These are phyloP conservation scores for Tylopilus sp. DNA, from an alignment of 768 basidiomycete species.

Conservation along the genomic window DNA sequence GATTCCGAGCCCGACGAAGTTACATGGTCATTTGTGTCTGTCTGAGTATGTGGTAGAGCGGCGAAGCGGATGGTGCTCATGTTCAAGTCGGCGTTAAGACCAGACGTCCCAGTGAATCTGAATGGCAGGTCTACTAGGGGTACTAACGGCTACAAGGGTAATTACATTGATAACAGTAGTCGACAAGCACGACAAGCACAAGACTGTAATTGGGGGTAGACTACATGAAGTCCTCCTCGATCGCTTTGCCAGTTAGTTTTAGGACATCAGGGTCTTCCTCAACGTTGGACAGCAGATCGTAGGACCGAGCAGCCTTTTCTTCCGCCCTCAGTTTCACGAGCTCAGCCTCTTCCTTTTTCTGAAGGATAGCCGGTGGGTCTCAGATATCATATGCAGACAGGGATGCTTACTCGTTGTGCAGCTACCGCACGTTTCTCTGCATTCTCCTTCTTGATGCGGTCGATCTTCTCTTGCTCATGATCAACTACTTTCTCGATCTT, in stretches of 20 bases:
- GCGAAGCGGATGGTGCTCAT: slow-evolving; percentile 34
- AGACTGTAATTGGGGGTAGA: background rate
- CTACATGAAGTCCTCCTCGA: slow-evolving; percentile 91
- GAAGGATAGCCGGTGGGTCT: background rate
- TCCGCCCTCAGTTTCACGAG: slow-evolving; percentile 74
- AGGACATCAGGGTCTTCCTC: slow-evolving; percentile 53
- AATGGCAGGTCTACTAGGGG: too few species aligned
- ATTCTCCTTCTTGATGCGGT: slow-evolving; percentile 75
- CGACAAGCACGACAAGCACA: background rate
- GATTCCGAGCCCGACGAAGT: slow-evolving; percentile 23
- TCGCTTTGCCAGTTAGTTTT: slow-evolving; percentile 62
- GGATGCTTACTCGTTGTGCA: slow-evolving; percentile 55
- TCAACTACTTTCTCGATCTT: slow-evolving; percentile 82
- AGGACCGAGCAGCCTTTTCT: slow-evolving; percentile 85
- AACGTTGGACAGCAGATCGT: slow-evolving; percentile 73
- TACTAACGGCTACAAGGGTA: too few species aligned
- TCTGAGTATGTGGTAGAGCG: background rate
- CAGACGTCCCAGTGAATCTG: background rate
- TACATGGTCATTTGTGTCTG: slow-evolving; percentile 11
- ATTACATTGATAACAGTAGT: background rate
- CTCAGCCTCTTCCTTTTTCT: slow-evolving; percentile 81
- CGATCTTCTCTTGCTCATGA: slow-evolving; percentile 85
- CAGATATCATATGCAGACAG: background rate
- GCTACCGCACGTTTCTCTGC: slow-evolving; percentile 59
- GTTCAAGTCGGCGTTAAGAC: slow-evolving; percentile 21